Evolutionary conservation across 345 rosid genomes (phyloP), one percentile per base, ranked within the genome.

Genomic region (Bruguiera sexangula): DNA sequence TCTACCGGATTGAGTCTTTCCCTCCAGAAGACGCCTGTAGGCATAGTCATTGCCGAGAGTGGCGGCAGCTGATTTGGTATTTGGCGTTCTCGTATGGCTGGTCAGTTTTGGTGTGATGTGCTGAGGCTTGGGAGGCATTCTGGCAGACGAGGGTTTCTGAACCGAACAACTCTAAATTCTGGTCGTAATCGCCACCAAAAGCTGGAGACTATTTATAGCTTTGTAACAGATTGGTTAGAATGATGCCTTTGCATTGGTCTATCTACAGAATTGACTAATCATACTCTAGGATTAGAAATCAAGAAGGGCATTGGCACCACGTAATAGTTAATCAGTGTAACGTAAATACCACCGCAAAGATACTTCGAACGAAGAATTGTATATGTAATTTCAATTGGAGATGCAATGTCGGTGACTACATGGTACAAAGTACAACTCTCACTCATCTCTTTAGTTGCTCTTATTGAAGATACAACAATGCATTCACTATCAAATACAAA

Each of bases 11-110:
- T 37, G 92, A 85, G 46, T 76, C 79, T 9, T 63, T 69, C 5
- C 59, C 78, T 58, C 55, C 51, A 11, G 82, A 75, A 71, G 82
- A 77, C 66, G 71, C 68, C 69, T 92, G 97, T 97, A 86, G 83
- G 48, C 92, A 97, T 39, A 96, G 97, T 24, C 73, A 76, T 63
- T 92, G 99, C 78, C 87, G 91, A 63, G 92, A 86, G 61, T 81
- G 96, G 96, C 74, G 75, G 63, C 89, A 86, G 78, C 60, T 74
- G 30, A 59, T 52, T 30, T 24, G 8, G 3, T 3, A 3, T 27
- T 51, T 2, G 29, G 29, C 29, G 29, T 27, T 34, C 18, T 29
- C 0, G 8, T 3, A 34, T 55, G 32, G 69, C 52, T 62, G 55
- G 69, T 19, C 24, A n/a, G 32, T n/a, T 66, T 60, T 68, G 56